These are phyloP conservation scores for Hypoxylon sp. DNA, from an alignment of 2,329 filamentous ascomycete genomes.

Conservation along the genomic window DNA sequence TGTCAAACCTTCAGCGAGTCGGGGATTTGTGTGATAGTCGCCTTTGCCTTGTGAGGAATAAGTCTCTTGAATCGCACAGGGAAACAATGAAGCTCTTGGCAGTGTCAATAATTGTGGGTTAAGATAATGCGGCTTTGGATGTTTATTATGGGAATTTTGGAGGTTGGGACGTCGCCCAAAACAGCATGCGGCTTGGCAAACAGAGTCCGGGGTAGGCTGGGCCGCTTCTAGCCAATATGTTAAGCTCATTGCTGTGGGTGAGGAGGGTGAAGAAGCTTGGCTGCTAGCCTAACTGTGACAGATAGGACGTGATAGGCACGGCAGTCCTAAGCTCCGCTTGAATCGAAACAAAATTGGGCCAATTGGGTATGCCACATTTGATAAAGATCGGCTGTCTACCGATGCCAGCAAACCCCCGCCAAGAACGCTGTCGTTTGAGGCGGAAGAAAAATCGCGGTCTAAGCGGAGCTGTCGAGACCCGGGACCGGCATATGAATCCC, in stretches of 20 bases:
- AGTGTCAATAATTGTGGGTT: slow-evolving; percentile 37
- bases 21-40: slow-evolving; percentile 35
- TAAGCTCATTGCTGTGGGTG: slow-evolving; percentile 4
- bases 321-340: slow-evolving; percentile 29
- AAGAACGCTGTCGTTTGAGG: slow-evolving; percentile 38
- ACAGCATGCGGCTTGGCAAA: slow-evolving; percentile 36
- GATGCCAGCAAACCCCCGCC: slow-evolving; percentile 26
- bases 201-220: slow-evolving; percentile 36
- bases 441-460: slow-evolving; percentile 34
- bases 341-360: slow-evolving; percentile 37
- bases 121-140: slow-evolving; percentile 34
- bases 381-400: slow-evolving; percentile 26
- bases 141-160: slow-evolving; percentile 17
- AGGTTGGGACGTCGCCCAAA: slow-evolving; percentile 32
- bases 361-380: slow-evolving; percentile 35
- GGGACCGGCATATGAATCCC: slow-evolving; percentile 29
- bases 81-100: slow-evolving; percentile 37
- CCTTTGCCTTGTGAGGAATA: slow-evolving; percentile 27
- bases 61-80: slow-evolving; percentile 24
- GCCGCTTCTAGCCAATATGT: slow-evolving; percentile 5
- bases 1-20: slow-evolving; percentile 26
- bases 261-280: slow-evolving; percentile 9
- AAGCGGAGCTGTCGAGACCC: slow-evolving; percentile 30
- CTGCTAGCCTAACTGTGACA: slow-evolving; percentile 29
- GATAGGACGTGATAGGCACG: slow-evolving; percentile 38